A percentile compares a stretch with the other conserved stretches of the same genome.
These are phyloP conservation scores for Fragosphaeria purpurea DNA, from an alignment of 2,329 filamentous ascomycete species.

Conservation along the genomic window DNA sequence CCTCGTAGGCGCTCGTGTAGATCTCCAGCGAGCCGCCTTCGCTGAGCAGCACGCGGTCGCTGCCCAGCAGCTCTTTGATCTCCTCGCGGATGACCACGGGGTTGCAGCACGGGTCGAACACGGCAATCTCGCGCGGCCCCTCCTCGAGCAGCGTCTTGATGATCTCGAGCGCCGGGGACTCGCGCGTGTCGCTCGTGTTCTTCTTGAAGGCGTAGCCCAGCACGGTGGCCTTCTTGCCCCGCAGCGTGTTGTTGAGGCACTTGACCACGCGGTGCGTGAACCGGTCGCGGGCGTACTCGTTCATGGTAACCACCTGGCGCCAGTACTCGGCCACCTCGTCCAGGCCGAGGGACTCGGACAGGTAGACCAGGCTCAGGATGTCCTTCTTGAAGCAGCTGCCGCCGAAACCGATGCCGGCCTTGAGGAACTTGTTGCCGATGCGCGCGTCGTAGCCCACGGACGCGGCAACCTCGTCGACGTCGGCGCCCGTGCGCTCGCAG, in stretches of 20 bases:
- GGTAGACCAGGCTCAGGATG: conserved; percentile 61
- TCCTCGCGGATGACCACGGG: conserved; percentile 39
- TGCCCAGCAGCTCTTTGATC: conserved; percentile 34
- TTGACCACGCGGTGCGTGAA: conserved; percentile 58
- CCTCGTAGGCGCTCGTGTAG: conserved; percentile 38
- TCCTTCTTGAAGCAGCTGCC: conserved; percentile 79
- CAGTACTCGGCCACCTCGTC: conserved; percentile 67
- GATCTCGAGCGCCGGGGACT: conserved; percentile 59
- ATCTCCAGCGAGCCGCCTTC: conserved; percentile 36
- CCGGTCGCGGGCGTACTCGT: conserved; percentile 62
- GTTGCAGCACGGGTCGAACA: conserved; percentile 58
- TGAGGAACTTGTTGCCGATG: conserved; percentile 64
- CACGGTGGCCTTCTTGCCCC: conserved; percentile 60
- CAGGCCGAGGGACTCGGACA: conserved; percentile 59
- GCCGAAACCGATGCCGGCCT: conserved; percentile 67
- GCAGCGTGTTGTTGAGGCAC: conserved; percentile 56
- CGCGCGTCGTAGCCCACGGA: conserved; percentile 60
- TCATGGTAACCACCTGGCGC: conserved; percentile 64
- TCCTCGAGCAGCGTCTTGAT: conserved; percentile 57
- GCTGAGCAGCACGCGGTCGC: conserved; percentile 19
- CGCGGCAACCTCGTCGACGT: conserved; percentile 61
- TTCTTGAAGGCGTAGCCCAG: conserved; percentile 75
- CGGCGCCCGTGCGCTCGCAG: conserved; percentile 65
- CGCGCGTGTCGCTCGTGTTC: conserved; percentile 65
- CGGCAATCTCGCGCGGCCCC: conserved; percentile 50